Evolutionary conservation across 225 moss, liverwort and hornwort genomes (phyloP), one percentile per base, ranked within the genome.

Genomic region (Bryum argenteum): DNA sequence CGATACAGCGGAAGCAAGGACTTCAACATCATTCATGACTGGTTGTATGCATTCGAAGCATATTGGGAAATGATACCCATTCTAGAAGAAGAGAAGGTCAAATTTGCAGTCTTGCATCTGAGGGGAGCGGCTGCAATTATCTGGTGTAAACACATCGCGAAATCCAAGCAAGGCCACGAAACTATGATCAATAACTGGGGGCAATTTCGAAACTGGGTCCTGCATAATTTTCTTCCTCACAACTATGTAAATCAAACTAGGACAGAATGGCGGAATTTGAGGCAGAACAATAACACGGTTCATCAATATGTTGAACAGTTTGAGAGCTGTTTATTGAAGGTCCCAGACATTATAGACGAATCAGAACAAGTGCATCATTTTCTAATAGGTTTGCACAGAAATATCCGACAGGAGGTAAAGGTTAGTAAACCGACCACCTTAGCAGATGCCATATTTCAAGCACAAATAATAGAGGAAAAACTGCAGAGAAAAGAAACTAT

Each of bases 291-390:
- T 17, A 69, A 38, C 69, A 69, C 69, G 37, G 58, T 84, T 75
- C 81, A 65, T 15, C 75, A 65, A n/a, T 81, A 81, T 57, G 72
- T 70, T 67, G 84, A 78, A 57, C 71, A 78, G 45, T 75, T 84
- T 56, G 72, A 84, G 68, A 81, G 8, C 23, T 81, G 69, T 61
- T 72, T 75, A 52, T 55, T 84, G 10, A 69, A 72, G 65, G 44
- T 72, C 10, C 81, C 81, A 21, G 75, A 81, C 23, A 71, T 15
- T 65, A 52, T 75, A 72, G 77, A 81, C 37, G 69, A 78, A 54
- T 78, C 78, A 16, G 84, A 84, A 61, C 78, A 84, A 81, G 69
- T 75, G 60, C 61, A 81, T 69, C 75, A 84, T 78, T 84, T 75
- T 60, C 45, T 75, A 40, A 52, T 42, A 74, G 80, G 71, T 66